phyloP scores from a whole-genome alignment of 2,329 filamentous ascomycete species.

The Diaporthe vaccinii region DNA sequence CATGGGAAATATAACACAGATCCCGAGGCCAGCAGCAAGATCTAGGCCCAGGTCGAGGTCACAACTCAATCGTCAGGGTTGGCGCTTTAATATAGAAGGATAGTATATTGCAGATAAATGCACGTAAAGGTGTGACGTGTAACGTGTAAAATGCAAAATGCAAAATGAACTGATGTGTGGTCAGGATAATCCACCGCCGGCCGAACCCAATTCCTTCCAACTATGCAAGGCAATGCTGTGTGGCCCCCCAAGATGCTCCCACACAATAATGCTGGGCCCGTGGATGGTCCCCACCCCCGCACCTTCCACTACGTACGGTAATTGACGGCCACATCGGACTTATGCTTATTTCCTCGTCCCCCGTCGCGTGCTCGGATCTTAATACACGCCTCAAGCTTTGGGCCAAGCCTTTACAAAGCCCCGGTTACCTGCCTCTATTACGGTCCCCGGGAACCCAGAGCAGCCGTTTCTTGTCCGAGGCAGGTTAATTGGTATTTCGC shows the following conservation, averaged over 20 bases:
- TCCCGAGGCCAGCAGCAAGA: constrained; percentile 45
- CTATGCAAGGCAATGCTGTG: not conserved
- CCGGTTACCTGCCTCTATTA: not conserved
- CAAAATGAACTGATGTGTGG: too few species aligned
- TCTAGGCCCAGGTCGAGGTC: not conserved
- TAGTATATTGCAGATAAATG: not conserved
- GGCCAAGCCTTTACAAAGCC: not conserved
- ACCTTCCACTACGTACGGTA: not conserved
- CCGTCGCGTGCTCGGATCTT: constrained; percentile 21
- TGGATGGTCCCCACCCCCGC: constrained; percentile 15
- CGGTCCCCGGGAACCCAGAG: constrained; percentile 4
- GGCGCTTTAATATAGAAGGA: too few species aligned
- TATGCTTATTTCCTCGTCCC: constrained; percentile 27
- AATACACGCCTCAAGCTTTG: not conserved
- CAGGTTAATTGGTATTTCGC: constrained; percentile 14
- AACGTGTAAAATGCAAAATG: not conserved
- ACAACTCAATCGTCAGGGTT: not conserved
- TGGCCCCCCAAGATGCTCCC: not conserved
- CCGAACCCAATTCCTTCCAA: not conserved
- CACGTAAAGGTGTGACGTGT: not conserved
- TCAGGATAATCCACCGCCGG: not conserved
- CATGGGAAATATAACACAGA: constrained; percentile 76
- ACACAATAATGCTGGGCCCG: not conserved
- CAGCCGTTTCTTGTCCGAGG: constrained; percentile 2
- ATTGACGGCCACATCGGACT: constrained; percentile 21